phyloP scores from a whole-genome alignment of 1,139 yeast genomes.

The Wickerhamiella infanticola region DNA sequence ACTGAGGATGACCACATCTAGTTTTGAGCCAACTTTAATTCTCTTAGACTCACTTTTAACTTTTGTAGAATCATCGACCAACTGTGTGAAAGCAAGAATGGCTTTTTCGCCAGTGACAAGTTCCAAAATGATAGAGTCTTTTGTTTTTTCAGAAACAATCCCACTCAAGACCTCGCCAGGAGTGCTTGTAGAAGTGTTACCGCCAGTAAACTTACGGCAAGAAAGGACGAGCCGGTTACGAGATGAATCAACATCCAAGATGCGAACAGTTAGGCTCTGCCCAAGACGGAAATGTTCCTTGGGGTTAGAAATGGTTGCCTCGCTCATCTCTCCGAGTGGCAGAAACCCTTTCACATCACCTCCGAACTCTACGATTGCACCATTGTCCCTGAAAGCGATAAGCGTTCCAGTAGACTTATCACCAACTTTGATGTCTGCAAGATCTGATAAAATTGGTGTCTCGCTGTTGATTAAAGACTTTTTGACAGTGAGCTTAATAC shows the following conservation, averaged over 20 bases:
- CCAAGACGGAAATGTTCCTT: slow-evolving; percentile 68
- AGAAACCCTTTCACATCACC: slow-evolving; percentile 65
- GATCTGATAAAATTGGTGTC: slow-evolving; percentile 40
- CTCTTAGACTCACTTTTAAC: slow-evolving; percentile 68
- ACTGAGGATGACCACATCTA: slow-evolving; percentile 46
- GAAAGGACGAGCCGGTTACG: slow-evolving; percentile 51
- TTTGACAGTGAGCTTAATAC: slow-evolving; percentile 55
- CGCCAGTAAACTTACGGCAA: slow-evolving; percentile 41
- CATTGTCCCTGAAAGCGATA: slow-evolving; percentile 53
- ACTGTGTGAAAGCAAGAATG: slow-evolving; percentile 56
- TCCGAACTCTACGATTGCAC: slow-evolving; percentile 74
- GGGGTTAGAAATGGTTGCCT: slow-evolving; percentile 65
- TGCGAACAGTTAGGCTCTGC: slow-evolving; percentile 65
- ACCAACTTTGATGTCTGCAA: slow-evolving; percentile 33
- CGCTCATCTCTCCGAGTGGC: slow-evolving; percentile 80
- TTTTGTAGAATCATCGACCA: slow-evolving; percentile 71
- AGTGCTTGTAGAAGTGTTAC: slow-evolving; percentile 30
- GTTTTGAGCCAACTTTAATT: slow-evolving; percentile 65
- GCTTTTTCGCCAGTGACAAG: slow-evolving; percentile 44
- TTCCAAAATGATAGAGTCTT: slow-evolving; percentile 49
- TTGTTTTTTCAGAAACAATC: slow-evolving; percentile 55
- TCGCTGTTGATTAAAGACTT: slow-evolving; percentile 63
- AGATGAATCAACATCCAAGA: slow-evolving; percentile 42
- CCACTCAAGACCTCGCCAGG: slow-evolving; percentile 55
- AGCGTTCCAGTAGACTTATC: slow-evolving; percentile 70